These are phyloP conservation scores for Lentinus brumalis DNA, from an alignment of 768 basidiomycete species.

Conservation along the genomic window DNA sequence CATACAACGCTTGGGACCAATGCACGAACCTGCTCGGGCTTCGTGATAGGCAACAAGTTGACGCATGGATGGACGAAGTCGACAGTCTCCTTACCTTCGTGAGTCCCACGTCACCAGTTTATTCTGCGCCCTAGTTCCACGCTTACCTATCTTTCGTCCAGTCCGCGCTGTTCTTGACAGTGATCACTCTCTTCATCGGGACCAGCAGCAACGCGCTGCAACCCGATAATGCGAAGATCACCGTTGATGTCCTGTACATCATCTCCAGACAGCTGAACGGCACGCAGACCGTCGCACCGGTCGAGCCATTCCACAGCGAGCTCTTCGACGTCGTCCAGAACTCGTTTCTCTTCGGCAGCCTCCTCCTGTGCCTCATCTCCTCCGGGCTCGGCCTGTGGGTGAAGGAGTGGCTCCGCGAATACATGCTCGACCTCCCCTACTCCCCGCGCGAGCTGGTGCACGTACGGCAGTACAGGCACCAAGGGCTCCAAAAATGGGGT, in stretches of 20 bases:
- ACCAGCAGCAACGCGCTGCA: background rate
- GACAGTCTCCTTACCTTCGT: constrained; percentile 15
- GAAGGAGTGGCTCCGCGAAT: constrained; percentile 18
- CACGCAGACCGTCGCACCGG: background rate
- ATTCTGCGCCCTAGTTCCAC: background rate
- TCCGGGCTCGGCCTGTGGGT: constrained; percentile 13
- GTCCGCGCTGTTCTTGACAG: constrained; percentile 6
- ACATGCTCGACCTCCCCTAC: constrained; percentile 4
- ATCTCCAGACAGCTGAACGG: constrained; percentile 9
- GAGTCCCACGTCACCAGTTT: background rate
- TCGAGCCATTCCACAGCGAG: background rate
- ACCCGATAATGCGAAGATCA: background rate
- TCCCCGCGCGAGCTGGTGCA: constrained; percentile 2
- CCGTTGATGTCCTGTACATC: background rate
- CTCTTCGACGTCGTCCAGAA: constrained; percentile 4
- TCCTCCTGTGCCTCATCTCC: constrained; percentile 12
- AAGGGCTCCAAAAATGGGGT: constrained; percentile 33
- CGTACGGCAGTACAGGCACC: constrained; percentile 53
- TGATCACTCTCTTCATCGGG: constrained; percentile 6
- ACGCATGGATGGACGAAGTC: constrained; percentile 9
- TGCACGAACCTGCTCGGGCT: background rate
- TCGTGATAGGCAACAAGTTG: constrained; percentile 1
- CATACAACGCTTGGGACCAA: background rate
- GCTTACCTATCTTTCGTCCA: background rate
- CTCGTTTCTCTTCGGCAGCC: constrained; percentile 9